A percentile compares a stretch with the other conserved stretches of the same genome.
phyloP scores from a whole-genome alignment of 2,329 filamentous ascomycete genomes.

The Nigrospora sphaerica region DNA sequence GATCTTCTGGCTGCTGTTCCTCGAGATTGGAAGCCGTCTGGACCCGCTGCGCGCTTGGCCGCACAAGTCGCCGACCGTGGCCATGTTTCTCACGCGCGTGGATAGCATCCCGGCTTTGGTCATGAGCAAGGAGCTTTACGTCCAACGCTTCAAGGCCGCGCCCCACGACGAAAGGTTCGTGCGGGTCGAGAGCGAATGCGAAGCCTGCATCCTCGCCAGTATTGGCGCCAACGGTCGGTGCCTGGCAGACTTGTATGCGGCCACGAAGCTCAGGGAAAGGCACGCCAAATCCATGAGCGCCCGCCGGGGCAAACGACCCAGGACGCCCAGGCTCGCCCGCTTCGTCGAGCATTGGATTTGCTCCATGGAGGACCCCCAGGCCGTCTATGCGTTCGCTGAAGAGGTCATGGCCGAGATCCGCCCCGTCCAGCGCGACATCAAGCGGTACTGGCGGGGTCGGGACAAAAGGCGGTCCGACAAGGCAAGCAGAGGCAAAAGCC shows the following conservation, averaged over 20 bases:
- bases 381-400: not conserved
- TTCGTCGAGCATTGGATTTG: not conserved
- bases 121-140: slow-evolving; percentile 28
- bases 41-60: slow-evolving; percentile 18
- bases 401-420: not conserved
- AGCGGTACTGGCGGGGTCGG: not conserved
- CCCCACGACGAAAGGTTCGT: slow-evolving; percentile 20
- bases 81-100: slow-evolving; percentile 23
- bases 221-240: slow-evolving; percentile 35
- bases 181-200: slow-evolving; percentile 31
- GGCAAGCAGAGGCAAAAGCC: not conserved
- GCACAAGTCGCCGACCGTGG: slow-evolving; percentile 10
- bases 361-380: not conserved
- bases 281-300: not conserved
- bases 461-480: not conserved
- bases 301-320: not conserved
- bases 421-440: not conserved
- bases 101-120: slow-evolving; percentile 29
- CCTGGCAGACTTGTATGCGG: slow-evolving; percentile 37
- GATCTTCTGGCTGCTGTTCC: slow-evolving; percentile 32
- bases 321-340: not conserved
- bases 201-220: slow-evolving; percentile 44
- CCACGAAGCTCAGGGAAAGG: not conserved
- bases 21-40: slow-evolving; percentile 30
- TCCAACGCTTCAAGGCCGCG: slow-evolving; percentile 20